These are phyloP conservation scores for Bipolaris bicolor DNA, from an alignment of 2,329 filamentous ascomycete genomes.

Conservation along the genomic window DNA sequence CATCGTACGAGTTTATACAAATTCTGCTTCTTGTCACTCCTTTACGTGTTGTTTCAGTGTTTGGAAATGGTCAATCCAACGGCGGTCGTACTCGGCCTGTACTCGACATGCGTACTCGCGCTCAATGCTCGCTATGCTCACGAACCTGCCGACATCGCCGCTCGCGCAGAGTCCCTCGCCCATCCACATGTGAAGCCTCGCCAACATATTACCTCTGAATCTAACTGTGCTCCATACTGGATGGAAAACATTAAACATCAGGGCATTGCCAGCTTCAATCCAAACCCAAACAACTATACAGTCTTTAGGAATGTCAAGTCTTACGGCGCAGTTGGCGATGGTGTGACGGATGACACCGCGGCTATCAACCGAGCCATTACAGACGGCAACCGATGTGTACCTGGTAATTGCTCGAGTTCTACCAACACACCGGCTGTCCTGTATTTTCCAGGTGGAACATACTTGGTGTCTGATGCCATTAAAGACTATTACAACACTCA, in stretches of 20 bases:
- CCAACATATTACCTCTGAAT: constrained; percentile 19
- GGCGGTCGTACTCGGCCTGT: constrained; percentile 6
- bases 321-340: constrained; percentile 49
- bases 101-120: constrained; percentile 7
- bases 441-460: constrained; percentile 66
- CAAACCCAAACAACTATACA: constrained; percentile 47
- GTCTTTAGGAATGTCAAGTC: constrained; percentile 53
- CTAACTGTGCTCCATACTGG: constrained; percentile 47
- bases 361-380: constrained; percentile 58
- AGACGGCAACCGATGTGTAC: constrained; percentile 50
- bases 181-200: constrained; percentile 18
- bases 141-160: constrained; percentile 15
- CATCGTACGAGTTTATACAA: neutral
- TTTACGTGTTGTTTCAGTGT: neutral
- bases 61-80: constrained; percentile 4
- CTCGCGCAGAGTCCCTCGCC: constrained; percentile 13
- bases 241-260: constrained; percentile 51
- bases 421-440: constrained; percentile 62
- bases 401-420: constrained; percentile 50
- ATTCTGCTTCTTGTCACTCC: constrained; percentile 2
- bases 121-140: constrained; percentile 13
- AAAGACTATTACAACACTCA: constrained; percentile 69
- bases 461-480: constrained; percentile 63
- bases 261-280: constrained; percentile 49
- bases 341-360: constrained; percentile 54